Percentiles rank a stretch among this genome's conserved stretches.
These are phyloP conservation scores for Piper longum DNA, from an alignment of 164 flowering plant genomes.

Conservation along the genomic window DNA sequence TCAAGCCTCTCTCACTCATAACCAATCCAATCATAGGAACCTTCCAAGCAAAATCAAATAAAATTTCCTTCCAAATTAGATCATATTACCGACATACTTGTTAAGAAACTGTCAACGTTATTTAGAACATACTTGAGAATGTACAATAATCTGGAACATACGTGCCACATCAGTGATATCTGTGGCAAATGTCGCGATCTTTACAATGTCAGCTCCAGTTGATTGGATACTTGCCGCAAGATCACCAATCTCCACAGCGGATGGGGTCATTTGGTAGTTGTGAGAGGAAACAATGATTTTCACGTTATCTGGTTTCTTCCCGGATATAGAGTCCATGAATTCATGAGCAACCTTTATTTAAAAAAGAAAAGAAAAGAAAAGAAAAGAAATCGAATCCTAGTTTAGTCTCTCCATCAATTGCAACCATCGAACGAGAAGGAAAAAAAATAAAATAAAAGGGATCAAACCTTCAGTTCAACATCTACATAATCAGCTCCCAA, in stretches of 20 bases:
- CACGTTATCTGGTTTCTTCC: conserved; percentile 49
- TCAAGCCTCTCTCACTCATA: conserved; percentile 85
- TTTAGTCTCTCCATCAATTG: background rate
- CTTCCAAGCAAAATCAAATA: conserved; percentile 28
- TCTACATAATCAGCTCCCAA: conserved; percentile 53
- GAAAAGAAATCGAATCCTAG: background rate
- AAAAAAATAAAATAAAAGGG: background rate
- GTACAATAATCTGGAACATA: conserved; percentile 63
- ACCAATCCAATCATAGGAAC: conserved; percentile 81
- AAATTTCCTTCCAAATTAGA: background rate
- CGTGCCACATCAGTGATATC: conserved; percentile 82
- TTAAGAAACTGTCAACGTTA: too few species aligned
- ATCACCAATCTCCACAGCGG: conserved; percentile 66
- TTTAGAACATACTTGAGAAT: conserved; percentile 60
- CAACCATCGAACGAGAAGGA: background rate
- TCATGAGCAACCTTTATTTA: conserved; percentile 62
- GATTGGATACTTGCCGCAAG: conserved; percentile 77
- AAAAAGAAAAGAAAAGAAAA: conserved; percentile 4
- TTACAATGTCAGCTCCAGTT: conserved; percentile 93
- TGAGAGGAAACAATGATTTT: conserved; percentile 88
- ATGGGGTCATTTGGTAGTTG: conserved; percentile 73
- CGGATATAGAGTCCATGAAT: conserved; percentile 43
- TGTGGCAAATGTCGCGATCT: conserved; percentile 78
- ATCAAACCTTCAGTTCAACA: conserved; percentile 39
- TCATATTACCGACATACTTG: too few species aligned